Percentiles rank a stretch among this genome's conserved stretches.
Evolutionary conservation across 345 rosid genomes (phyloP).

Genomic region (Raphanus raphanistrum): DNA sequence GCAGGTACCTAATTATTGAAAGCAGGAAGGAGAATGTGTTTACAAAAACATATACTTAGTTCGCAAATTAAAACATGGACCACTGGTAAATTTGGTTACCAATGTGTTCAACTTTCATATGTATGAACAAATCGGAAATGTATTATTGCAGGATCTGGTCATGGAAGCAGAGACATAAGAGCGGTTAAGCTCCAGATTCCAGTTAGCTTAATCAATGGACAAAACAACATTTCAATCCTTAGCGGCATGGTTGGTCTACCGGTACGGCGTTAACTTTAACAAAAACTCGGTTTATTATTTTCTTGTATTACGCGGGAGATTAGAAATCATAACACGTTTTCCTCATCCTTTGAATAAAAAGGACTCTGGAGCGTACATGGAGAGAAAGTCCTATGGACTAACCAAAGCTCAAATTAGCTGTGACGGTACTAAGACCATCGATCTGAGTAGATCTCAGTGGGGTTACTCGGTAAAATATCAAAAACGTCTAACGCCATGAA

Average conservation of each 20-base stretch:
- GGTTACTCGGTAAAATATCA: conserved; percentile 66
- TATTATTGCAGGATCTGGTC: conserved; percentile 58
- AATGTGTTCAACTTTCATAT: background rate
- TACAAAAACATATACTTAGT: background rate
- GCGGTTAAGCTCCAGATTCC: conserved; percentile 48
- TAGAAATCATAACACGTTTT: background rate
- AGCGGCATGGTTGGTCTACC: conserved; percentile 91
- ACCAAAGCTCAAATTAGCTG: conserved; percentile 48
- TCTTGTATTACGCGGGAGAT: background rate
- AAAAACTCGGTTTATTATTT: background rate
- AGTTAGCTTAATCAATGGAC: conserved; percentile 46
- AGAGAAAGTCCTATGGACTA: conserved; percentile 57
- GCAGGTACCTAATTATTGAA: conserved; percentile 41
- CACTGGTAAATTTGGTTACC: background rate
- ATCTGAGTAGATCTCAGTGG: conserved; percentile 55
- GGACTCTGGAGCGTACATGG: conserved; percentile 86
- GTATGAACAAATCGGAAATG: background rate
- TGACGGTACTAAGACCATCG: conserved; percentile 28
- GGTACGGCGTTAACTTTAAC: conserved; percentile 42
- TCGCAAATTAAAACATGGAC: background rate
- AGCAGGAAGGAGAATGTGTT: background rate
- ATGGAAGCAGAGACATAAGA: conserved; percentile 60
- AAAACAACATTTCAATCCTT: conserved; percentile 69
- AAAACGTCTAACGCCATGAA: background rate
- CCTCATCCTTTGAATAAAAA: conserved; percentile 17